Base-by-base conservation (phyloP, 345 rosid genomes). In the Sisymbrium irio region DNA sequence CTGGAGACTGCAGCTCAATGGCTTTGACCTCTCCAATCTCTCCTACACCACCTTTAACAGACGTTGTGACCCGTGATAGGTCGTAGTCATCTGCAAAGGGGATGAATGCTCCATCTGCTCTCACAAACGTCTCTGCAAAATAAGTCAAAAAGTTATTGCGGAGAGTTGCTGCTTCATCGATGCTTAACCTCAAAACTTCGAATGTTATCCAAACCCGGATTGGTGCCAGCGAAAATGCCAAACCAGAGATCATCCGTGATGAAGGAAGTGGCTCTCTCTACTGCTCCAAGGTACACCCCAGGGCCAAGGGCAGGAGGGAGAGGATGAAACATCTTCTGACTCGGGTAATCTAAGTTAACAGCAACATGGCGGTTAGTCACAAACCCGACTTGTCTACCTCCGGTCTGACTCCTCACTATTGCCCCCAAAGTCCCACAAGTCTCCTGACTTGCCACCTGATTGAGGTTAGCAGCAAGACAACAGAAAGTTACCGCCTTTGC, bases 251-350 rank as follows among this genome's bases (percentile, higher is more conserved):
- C 99, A 45, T 95, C 99, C 0, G 97, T 87, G 77, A 91, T 95
- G 75, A 91, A 95, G 76, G 99, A 89, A 41, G 97, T 95, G 60
- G 99, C 99, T 79, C 98, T 86, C 86, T 94, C 98, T 19, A 89
- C 98, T 3, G 98, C 98, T 83, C 98, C 98, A 45, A 94, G 89
- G 82, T 94, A 94, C 9, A 94, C 95, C 39, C 97, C 98, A 9
- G 97, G 97, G 66, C 98, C 97, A 42, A 91, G 97, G 73, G 93
- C 88, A 40, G 98, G 97, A 11, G 98, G 97, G 70, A 89, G 85
- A 75, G 98, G 98, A 83, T 94, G 98, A 83, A 94, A 94, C 98
- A 94, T 94, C 76, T 94, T 94, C 83, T 95, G 97, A 82, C 82
- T 95, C 39, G 97, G 99, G 79, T 95, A 91, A 64, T 95, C 96